Conservation (phyloP, 2,329 filamentous ascomycete species). For the Claviceps cyperi region DNA sequence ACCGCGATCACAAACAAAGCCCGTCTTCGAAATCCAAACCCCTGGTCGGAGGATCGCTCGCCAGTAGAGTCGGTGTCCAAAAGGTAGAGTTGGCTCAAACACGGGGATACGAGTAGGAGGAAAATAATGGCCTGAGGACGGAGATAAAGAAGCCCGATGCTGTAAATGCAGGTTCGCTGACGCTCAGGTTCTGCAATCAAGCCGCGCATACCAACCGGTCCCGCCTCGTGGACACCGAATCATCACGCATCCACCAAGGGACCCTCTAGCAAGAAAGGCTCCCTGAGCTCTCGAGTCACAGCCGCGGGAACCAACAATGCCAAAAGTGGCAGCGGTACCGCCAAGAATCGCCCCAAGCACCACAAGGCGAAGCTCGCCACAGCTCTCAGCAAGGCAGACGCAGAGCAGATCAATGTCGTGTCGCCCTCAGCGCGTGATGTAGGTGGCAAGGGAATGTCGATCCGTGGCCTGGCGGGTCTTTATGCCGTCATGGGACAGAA, state of each 20-base stretch:
- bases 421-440: slow-evolving; percentile 4
- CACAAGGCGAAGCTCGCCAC: slow-evolving; percentile 26
- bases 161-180: neutral
- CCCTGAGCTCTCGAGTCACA: slow-evolving; percentile 33
- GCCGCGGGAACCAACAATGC: slow-evolving; percentile 18
- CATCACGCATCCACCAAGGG: slow-evolving; percentile 37
- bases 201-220: too few species aligned
- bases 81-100: slow-evolving; percentile 37
- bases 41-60: slow-evolving; percentile 40
- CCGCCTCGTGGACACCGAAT: slow-evolving; percentile 56
- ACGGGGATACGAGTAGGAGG: neutral
- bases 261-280: slow-evolving; percentile 14
- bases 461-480: slow-evolving; percentile 59
- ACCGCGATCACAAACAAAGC: slow-evolving; percentile 42
- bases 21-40: slow-evolving; percentile 36
- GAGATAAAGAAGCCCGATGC: neutral
- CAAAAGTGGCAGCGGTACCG: neutral
- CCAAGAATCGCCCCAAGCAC: slow-evolving; percentile 14
- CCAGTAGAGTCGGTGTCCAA: slow-evolving; percentile 57
- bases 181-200: neutral
- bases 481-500: slow-evolving; percentile 65
- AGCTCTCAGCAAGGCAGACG: slow-evolving; percentile 28
- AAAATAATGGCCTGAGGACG: neutral
- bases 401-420: slow-evolving; percentile 24
- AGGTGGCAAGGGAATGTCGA: slow-evolving; percentile 41